Evolutionary conservation across 108 stramenopile genomes (phyloP).

Genomic region (Skeletonema costatum): DNA sequence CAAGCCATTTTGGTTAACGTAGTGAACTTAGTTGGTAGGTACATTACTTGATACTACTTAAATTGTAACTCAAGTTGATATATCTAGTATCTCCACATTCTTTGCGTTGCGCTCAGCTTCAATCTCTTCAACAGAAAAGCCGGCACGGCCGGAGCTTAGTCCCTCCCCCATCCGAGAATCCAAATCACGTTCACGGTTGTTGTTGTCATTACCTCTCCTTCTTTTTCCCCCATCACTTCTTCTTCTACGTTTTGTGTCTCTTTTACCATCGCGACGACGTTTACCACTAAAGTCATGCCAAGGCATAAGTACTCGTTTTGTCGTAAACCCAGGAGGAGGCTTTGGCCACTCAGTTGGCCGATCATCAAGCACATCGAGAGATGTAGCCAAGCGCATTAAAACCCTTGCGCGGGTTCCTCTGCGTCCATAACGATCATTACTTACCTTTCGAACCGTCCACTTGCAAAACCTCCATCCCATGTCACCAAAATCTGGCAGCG

Average conservation of each 20-base stretch:
- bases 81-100: slow-evolving; percentile 17
- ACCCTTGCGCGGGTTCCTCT: slow-evolving; percentile 69
- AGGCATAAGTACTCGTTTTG: slow-evolving; percentile 71
- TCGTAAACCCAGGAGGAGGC: slow-evolving; percentile 77
- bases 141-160: slow-evolving; percentile 46
- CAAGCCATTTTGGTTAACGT: too few relatives aligned
- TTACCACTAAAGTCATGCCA: slow-evolving; percentile 58
- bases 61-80: neutral
- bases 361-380: slow-evolving; percentile 71
- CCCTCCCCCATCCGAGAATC: slow-evolving; percentile 23
- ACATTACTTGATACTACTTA: neutral
- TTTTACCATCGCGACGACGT: slow-evolving; percentile 10
- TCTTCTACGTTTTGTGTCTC: slow-evolving; percentile 33
- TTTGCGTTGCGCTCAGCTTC: slow-evolving; percentile 64
- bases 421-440: slow-evolving; percentile 74
- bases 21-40: too few relatives aligned
- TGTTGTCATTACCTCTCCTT: neutral
- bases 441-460: slow-evolving; percentile 69
- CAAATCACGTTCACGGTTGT: slow-evolving; percentile 11
- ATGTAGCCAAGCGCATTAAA: slow-evolving; percentile 70
- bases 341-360: slow-evolving; percentile 76
- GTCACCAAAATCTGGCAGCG: slow-evolving; percentile 60
- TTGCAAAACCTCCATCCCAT: slow-evolving; percentile 85
- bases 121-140: slow-evolving; percentile 75
- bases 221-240: slow-evolving; percentile 24